Evolutionary conservation across 495 filamentous ascomycete genomes (phyloP).

Genomic region (Podospora bellae-mahoneyi): DNA sequence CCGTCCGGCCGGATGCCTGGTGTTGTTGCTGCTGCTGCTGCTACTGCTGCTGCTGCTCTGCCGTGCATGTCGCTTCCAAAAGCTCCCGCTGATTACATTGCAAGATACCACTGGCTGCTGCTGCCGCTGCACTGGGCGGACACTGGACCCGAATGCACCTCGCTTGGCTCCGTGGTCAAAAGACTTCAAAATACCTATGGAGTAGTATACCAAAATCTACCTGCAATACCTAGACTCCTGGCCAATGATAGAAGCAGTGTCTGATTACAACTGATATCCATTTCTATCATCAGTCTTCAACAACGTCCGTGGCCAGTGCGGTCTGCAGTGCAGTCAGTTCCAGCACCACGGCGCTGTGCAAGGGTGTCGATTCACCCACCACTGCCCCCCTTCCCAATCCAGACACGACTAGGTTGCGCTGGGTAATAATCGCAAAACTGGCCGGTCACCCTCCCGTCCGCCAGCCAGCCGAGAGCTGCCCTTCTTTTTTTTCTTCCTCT

Average conservation of each 20-base stretch:
- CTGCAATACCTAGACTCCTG: too few relatives aligned
- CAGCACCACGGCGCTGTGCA: not conserved
- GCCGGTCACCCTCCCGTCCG: conserved; percentile 21
- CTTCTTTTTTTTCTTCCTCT: conserved; percentile 20
- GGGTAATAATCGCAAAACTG: conserved; percentile 33
- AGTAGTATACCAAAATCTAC: too few relatives aligned
- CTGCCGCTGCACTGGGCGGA: too few relatives aligned
- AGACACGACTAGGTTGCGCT: conserved; percentile 18
- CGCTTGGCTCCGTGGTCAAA: too few relatives aligned
- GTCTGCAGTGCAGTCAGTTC: not conserved
- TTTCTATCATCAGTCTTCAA: not conserved
- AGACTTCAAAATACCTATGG: too few relatives aligned
- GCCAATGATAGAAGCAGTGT: not conserved
- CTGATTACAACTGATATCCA: not conserved
- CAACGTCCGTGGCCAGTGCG: not conserved
- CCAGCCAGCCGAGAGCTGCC: conserved; percentile 17
- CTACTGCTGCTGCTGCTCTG: too few relatives aligned
- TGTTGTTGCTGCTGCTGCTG: too few relatives aligned
- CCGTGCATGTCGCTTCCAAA: too few relatives aligned
- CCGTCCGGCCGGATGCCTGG: too few relatives aligned
- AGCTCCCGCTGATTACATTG: too few relatives aligned
- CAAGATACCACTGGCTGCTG: too few relatives aligned
- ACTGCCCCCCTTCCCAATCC: conserved; percentile 10
- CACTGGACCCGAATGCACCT: too few relatives aligned
- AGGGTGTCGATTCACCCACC: conserved; percentile 4